Base-by-base conservation (phyloP, 768 basidiomycete genomes). In the Boletus speciosus region DNA sequence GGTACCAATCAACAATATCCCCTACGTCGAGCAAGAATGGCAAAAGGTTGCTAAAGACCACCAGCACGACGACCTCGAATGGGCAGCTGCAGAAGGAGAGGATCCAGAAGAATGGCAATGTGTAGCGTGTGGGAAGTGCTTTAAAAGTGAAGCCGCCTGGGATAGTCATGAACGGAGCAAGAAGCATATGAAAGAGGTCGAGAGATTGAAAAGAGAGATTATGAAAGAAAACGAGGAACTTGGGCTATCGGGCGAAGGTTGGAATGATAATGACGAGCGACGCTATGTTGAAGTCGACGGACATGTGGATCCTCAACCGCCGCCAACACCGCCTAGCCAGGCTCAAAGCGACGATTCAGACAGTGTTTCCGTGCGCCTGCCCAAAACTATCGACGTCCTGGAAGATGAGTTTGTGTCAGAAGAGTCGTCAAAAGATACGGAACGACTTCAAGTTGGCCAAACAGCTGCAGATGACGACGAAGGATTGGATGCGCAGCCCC, bases 121-220 rank as follows among this genome's bases (percentile, higher is more conserved):
- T 64, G 86, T 98, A n/a, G 95, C 86, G 8, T 99, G 97, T 63
- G 78, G 81, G 29, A 98, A 97, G 74, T 78, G 80, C 1, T 98
- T 98, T 67, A 76, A 86, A 64, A 93, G 87, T 59, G 94, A 98
- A 62, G 90, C 92, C 0, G 91, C 93, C 5, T 99, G 95, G 95
- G 78, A 86, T 61, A 98, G 93, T 68, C 97, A 98, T 59, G 97
- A 98, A 69, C 78, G 94, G 59, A 97, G 94, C 69, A 89, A 89
- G 72, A 97, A 93, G 70, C 97, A 99, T 64, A 66, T 90, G 66
- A 91, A 88, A 70, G 90, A 93, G 57, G 83, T 98, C 12, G 90
- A 91, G 64, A 77, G 75, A 59, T 65, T 99, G 54, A 83, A 81
- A 68, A 76, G 77, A 61, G 81, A 90, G 62, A 97, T 99, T 90